Base-by-base conservation (phyloP, 148 eudicot genomes). In the Persicaria maculosa region DNA sequence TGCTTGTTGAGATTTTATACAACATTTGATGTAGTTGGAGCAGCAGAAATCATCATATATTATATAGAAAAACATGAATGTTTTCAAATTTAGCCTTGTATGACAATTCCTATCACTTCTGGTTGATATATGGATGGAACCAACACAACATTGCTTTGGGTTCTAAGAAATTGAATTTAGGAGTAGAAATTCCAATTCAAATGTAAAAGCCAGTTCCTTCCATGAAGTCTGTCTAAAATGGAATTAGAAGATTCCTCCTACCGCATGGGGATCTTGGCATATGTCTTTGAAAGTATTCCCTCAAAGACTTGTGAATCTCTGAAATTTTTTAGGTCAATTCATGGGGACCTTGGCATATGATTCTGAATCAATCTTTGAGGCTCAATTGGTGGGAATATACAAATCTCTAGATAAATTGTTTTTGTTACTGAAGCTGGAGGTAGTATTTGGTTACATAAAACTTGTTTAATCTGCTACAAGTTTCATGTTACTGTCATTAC, bases 131-230 rank as follows among this genome's bases (percentile, higher is more conserved):
- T 57, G 7, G 31, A 22, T 40, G 47, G 40, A 25, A 59, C 14
- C 40, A 59, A 9, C 67, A 59, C 40, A 40, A 1, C 43, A 36
- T 43, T 65, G 19, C 70, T 65, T 43, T 65, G 46, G 17, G 19
- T 15, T 22, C 67, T 40, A 22, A 65, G 70, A 40, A 65, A 65
- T 65, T 40, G 47, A 40, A 9, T 59, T 59, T 9, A 59, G 67
- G 43, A 59, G 4, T 36, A 1, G 40, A 31, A 31, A 31, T 31
- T 31, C 40, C 40, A 31, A 31, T 65, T 65, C 9, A 65, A 65
- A 65, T 65, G 70, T 65, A 46, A 43, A 65, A 65, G 70, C 20
- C 70, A 65, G 70, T 14, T 65, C 47, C 70, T 64, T 65, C 47
- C 44, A 36, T 65, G 70, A 43, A 65, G 9, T 65, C 9, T 65